phyloP scores from a whole-genome alignment of 2,329 filamentous ascomycete species.

The Pseudogymnoascus sp. region DNA sequence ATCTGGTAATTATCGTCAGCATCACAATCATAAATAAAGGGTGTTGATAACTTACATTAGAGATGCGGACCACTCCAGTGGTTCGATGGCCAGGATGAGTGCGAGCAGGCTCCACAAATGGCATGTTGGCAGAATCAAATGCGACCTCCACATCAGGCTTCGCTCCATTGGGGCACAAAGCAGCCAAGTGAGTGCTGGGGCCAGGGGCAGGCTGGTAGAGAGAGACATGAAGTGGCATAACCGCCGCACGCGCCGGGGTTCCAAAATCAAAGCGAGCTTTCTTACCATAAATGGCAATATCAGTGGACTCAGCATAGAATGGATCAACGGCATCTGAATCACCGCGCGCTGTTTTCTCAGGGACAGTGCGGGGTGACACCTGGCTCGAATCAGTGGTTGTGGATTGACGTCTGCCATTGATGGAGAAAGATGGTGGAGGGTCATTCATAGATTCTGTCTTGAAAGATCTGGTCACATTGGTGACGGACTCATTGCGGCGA shows the following conservation, averaged over 20 bases:
- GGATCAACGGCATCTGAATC: neutral
- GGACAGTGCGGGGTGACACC: neutral
- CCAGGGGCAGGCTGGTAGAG: neutral
- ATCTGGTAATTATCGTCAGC: constrained; percentile 37
- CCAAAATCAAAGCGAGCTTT: neutral
- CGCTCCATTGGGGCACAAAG: neutral
- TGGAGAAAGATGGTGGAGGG: neutral
- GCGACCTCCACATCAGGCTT: constrained; percentile 24
- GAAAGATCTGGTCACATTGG: neutral
- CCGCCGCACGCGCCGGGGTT: neutral
- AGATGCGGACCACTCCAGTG: constrained; percentile 31
- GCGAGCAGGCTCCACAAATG: constrained; percentile 31
- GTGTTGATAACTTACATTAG: constrained; percentile 27
- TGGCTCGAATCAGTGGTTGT: neutral
- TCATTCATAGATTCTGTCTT: neutral
- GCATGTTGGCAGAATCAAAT: constrained; percentile 25
- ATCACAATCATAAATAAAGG: constrained; percentile 13
- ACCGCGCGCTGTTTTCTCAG: neutral
- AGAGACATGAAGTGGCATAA: neutral
- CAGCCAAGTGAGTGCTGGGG: constrained; percentile 5
- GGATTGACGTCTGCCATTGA: neutral
- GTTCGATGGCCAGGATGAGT: constrained; percentile 20
- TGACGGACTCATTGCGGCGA: neutral
- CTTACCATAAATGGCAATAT: neutral
- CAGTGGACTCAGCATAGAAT: neutral